Conservation (phyloP, 1,284 basidiomycete genomes). For the Sanghuangporus sanghuang region DNA sequence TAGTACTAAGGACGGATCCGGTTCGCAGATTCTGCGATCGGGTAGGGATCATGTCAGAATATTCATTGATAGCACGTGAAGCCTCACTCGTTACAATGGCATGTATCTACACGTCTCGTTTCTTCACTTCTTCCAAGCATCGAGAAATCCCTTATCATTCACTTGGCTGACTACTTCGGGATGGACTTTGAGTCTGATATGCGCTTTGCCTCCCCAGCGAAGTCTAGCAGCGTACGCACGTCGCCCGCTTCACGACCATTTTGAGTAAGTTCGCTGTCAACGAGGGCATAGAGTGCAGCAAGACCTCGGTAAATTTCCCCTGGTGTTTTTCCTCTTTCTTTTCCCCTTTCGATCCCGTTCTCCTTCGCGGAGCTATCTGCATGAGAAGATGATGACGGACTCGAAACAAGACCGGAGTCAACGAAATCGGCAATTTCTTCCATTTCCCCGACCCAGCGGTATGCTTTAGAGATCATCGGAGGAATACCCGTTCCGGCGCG, state of each 20-base stretch:
- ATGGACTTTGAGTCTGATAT: conserved; percentile 19
- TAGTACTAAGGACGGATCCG: no score
- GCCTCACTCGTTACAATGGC: no score
- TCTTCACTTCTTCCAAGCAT: no score
- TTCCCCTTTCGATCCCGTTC: not conserved
- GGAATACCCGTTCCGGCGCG: conserved; percentile 37
- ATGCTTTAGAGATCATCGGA: conserved; percentile 52
- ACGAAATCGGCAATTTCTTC: conserved; percentile 54
- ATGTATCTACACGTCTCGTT: no score
- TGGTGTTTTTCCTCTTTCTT: conserved; percentile 30
- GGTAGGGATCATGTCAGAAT: no score
- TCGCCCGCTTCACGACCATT: conserved; percentile 30
- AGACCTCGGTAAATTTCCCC: conserved; percentile 39
- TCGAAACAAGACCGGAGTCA: conserved; percentile 22
- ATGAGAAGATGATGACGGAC: not conserved
- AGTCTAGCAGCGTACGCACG: conserved; percentile 36
- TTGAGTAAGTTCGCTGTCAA: conserved; percentile 36
- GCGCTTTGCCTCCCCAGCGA: conserved; percentile 39
- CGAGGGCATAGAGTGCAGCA: conserved; percentile 33
- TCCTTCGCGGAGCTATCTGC: not conserved
- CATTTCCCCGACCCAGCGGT: conserved; percentile 59
- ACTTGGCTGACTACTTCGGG: not conserved
- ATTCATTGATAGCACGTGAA: no score
- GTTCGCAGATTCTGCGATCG: no score
- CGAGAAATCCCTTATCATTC: not conserved